Conservation (phyloP, 257 asterid species). For the Leptodermis oblonga region DNA sequence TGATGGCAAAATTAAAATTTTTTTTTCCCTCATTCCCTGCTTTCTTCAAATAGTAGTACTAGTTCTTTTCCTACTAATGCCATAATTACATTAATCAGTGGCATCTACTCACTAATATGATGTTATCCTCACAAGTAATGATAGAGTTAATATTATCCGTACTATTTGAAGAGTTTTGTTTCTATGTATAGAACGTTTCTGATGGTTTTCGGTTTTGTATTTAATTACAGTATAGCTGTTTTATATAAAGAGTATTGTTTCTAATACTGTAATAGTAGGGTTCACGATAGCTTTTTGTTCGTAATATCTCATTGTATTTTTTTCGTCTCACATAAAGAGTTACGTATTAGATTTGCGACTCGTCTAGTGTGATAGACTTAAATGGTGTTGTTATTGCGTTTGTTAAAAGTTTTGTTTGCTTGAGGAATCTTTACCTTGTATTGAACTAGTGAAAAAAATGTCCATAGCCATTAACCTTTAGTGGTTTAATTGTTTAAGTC, state of each 20-base stretch:
- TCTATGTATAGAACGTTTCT: too few species aligned
- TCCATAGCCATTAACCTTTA: not conserved
- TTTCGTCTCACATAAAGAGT: too few species aligned
- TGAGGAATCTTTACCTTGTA: too few species aligned
- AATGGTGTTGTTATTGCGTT: too few species aligned
- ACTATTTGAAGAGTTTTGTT: too few species aligned
- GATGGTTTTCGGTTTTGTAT: not conserved
- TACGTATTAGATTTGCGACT: too few species aligned
- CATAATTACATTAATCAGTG: slow-evolving; percentile 18
- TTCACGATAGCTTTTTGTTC: too few species aligned
- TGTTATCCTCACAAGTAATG: not conserved
- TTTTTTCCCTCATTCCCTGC: slow-evolving; percentile 10
- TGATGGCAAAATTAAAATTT: slow-evolving; percentile 11
- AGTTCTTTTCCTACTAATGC: not conserved
- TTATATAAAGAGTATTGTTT: not conserved
- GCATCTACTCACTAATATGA: not conserved
- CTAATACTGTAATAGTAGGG: too few species aligned
- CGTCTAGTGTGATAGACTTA: too few species aligned
- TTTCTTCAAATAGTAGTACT: not conserved
- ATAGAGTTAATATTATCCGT: not conserved
- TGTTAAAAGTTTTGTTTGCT: too few species aligned
- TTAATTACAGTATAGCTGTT: not conserved
- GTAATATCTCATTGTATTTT: too few species aligned
- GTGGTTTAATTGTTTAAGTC: not conserved
- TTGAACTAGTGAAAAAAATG: not conserved